Conservation (phyloP, 1,139 yeast species). For the Lodderomyces beijingensis region DNA sequence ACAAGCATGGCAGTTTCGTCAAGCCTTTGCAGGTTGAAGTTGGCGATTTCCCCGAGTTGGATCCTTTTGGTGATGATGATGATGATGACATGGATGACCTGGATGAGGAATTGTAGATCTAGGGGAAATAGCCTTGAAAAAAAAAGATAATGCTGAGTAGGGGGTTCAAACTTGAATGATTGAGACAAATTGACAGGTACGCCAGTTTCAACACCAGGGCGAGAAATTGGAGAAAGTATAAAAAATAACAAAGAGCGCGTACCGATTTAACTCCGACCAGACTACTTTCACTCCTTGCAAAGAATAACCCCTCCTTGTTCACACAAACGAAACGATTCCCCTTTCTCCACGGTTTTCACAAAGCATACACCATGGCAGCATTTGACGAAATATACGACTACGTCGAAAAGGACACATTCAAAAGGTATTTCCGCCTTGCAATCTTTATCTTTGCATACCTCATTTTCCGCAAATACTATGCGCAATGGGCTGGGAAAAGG, state of each 20-base stretch:
- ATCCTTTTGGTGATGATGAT: constrained; percentile 36
- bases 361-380: constrained; percentile 12
- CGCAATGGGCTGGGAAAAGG: constrained; percentile 43
- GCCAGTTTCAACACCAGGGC: too few species aligned
- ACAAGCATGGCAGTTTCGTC: constrained; percentile 48
- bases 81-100: constrained; percentile 27
- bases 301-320: too few species aligned
- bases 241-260: too few species aligned
- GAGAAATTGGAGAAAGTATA: too few species aligned
- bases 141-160: neutral
- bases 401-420: constrained; percentile 31
- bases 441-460: constrained; percentile 35
- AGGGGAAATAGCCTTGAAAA: neutral
- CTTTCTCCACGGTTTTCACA: too few species aligned
- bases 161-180: too few species aligned
- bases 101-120: constrained; percentile 9
- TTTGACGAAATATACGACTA: constrained; percentile 36
- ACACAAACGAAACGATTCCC: too few species aligned
- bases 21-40: constrained; percentile 46
- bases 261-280: too few species aligned
- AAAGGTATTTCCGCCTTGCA: constrained; percentile 36
- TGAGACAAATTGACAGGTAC: too few species aligned
- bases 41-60: constrained; percentile 50
- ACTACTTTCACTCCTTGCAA: too few species aligned
- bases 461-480: constrained; percentile 33